A percentile compares a stretch with the other conserved stretches of the same genome.
phyloP scores from a whole-genome alignment of 176 grass and related monocot genomes.

The Cocos nucifera region DNA sequence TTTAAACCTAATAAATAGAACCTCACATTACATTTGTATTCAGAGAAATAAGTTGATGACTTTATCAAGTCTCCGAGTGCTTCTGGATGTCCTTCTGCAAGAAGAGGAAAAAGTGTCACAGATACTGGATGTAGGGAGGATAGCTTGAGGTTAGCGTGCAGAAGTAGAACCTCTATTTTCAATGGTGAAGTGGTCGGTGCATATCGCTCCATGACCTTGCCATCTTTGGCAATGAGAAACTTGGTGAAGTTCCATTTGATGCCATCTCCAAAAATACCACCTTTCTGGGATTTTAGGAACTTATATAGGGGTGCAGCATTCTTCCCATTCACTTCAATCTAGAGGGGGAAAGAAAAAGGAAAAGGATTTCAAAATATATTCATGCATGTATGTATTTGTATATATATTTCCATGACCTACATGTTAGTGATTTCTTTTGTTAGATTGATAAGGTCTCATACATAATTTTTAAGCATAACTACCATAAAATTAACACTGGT shows the following conservation, averaged over 20 bases:
- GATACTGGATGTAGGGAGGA: neutral
- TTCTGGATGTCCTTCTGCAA: constrained; percentile 36
- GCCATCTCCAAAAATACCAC: constrained; percentile 42
- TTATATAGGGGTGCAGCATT: constrained; percentile 37
- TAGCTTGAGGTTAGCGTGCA: neutral
- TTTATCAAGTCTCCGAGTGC: constrained; percentile 2
- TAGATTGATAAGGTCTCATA: too few relatives aligned
- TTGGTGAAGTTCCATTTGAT: constrained; percentile 77
- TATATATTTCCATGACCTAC: too few relatives aligned
- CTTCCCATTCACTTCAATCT: constrained; percentile 60
- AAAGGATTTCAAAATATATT: neutral
- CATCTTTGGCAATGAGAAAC: constrained; percentile 50
- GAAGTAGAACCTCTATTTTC: constrained; percentile 37
- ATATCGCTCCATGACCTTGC: constrained; percentile 38
- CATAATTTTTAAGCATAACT: too few relatives aligned
- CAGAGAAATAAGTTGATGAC: constrained; percentile 1
- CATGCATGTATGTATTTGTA: too few relatives aligned
- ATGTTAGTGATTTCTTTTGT: too few relatives aligned
- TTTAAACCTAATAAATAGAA: neutral
- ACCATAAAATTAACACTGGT: too few relatives aligned
- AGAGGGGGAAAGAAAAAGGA: neutral
- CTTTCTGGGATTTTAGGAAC: constrained; percentile 41
- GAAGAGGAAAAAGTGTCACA: neutral
- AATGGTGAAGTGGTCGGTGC: constrained; percentile 39
- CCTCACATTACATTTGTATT: constrained; percentile 1